A percentile compares a stretch with the other conserved stretches of the same genome.
phyloP scores from a whole-genome alignment of 1,284 basidiomycete species.

The Tilletia walkeri region DNA sequence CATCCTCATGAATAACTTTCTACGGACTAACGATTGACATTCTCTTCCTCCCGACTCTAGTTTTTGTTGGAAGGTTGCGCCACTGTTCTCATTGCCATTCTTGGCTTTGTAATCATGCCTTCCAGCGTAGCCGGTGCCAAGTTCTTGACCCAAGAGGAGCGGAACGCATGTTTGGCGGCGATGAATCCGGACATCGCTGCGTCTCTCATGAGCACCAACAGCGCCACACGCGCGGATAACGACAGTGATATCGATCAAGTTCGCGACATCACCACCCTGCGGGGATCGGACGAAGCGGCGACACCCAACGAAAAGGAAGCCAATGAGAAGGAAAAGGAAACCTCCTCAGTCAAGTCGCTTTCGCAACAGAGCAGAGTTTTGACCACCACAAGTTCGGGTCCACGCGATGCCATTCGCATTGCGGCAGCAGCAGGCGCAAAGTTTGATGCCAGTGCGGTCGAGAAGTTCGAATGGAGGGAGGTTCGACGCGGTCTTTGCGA shows the following conservation, averaged over 20 bases:
- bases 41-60: not conserved
- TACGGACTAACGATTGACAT: not conserved
- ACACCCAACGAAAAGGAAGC: not conserved
- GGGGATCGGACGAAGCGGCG: not conserved
- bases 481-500: slow-evolving; percentile 33
- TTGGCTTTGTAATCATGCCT: slow-evolving; percentile 59
- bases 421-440: slow-evolving; percentile 3
- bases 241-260: not conserved
- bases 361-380: not conserved
- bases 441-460: slow-evolving; percentile 21
- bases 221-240: slow-evolving; percentile 61
- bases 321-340: not conserved
- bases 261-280: not conserved
- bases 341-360: not conserved
- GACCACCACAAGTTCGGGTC: not conserved
- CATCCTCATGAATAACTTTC: not conserved
- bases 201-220: slow-evolving; percentile 73
- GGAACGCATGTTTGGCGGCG: slow-evolving; percentile 73
- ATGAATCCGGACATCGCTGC: slow-evolving; percentile 75
- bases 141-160: slow-evolving; percentile 56
- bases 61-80: slow-evolving; percentile 61
- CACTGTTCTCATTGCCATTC: slow-evolving; percentile 56
- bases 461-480: slow-evolving; percentile 42
- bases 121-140: slow-evolving; percentile 59
- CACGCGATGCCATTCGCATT: not conserved